A percentile compares a stretch with the other conserved stretches of the same genome.
Conservation (phyloP, 139 green algal species). For the Haematococcus sp. region DNA sequence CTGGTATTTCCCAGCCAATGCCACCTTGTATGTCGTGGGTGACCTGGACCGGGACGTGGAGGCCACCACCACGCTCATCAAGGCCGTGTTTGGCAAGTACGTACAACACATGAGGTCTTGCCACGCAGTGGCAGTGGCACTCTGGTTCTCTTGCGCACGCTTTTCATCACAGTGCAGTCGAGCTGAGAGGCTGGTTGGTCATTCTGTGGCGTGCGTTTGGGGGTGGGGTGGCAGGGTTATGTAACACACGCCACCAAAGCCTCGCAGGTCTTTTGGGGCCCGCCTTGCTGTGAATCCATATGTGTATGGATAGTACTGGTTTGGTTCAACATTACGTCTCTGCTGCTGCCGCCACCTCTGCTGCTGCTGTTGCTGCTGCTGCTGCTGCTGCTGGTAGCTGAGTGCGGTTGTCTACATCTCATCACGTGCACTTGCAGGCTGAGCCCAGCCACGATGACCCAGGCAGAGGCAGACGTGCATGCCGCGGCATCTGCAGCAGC, state of each 20-base stretch:
- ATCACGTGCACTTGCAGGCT: neutral
- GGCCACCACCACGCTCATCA: conserved; percentile 60
- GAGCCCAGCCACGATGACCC: neutral
- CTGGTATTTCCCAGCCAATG: conserved; percentile 96
- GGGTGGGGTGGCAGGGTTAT: neutral
- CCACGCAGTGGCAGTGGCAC: neutral
- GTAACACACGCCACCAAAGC: no score
- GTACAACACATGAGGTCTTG: neutral
- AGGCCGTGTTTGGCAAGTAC: conserved; percentile 34
- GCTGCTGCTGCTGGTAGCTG: neutral
- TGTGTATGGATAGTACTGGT: no score
- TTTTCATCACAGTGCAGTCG: neutral
- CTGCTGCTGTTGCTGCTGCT: no score
- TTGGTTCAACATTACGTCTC: no score
- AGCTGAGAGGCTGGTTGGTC: neutral
- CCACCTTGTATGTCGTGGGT: conserved; percentile 97
- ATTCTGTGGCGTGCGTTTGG: neutral
- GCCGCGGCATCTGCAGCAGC: conserved; percentile 6
- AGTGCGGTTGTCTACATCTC: neutral
- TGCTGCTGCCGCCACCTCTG: no score
- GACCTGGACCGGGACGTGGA: conserved; percentile 69
- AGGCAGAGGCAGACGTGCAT: neutral
- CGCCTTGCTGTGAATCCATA: no score
- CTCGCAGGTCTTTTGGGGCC: no score
- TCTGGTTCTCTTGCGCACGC: no score